Evolutionary conservation across 1,139 yeast species (phyloP), one percentile per base, ranked within the genome.

Genomic region (Arxiozyma telluris): DNA sequence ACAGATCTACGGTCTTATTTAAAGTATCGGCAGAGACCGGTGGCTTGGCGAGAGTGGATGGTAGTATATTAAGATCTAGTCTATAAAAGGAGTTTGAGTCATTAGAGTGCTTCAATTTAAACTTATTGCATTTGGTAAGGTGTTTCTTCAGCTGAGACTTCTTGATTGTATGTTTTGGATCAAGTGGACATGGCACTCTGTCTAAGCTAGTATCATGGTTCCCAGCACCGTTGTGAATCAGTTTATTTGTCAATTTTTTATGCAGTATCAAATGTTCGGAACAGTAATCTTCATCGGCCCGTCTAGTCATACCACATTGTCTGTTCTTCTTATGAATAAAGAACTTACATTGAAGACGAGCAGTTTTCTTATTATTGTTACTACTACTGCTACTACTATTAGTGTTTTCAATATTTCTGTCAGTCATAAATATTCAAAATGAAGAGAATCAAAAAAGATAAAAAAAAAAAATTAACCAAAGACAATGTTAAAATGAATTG

Each of bases 111-210:
- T 66, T 55, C 23, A 59, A 48, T 61, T 71, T 74, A 7, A 66
- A 62, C 23, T 72, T 78, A 61, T 79, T 82, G 67, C 97, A 90
- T 62, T 80, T 82, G 54, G 70, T 72, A 53, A 84, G 50, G 69
- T 90, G 97, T 27, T 65, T 69, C 8, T 72, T 68, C 49, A 88
- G 65, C 52, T 80, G 82, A 47, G 76, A 73, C 50, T 74, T 73
- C 87, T 89, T 83, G 0, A 90, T 82, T 0, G 86, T 78, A 67
- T 90, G 97, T 6, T 79, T 75, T 0, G 84, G 81, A 64, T 89
- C 96, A 41, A 84, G 65, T 0, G 96, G 91, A 68, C 97, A 90
- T 4, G 84, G 81, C 0, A 90, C 76, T 57, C 96, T 57, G 15
- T 52, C 50, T 15, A 30, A 48, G 17, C 50, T 8, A 2, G 30